phyloP scores from a whole-genome alignment of 1,284 basidiomycete genomes.

The Vanrija sp. region DNA sequence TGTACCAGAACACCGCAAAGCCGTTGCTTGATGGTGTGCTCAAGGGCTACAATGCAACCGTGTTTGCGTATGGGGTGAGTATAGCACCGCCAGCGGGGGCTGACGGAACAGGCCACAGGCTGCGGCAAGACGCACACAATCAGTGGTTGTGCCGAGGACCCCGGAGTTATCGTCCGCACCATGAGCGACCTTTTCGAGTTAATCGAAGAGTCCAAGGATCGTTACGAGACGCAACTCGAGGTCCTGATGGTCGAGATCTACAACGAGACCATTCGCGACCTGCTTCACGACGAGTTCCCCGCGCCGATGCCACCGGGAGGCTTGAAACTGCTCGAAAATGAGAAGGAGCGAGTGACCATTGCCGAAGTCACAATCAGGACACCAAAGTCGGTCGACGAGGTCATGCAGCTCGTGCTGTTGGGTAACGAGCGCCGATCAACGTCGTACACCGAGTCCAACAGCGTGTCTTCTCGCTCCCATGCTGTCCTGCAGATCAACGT shows the following conservation, averaged over 20 bases:
- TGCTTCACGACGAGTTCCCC: conserved; percentile 67
- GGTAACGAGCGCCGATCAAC: conserved; percentile 85
- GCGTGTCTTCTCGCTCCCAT: conserved; percentile 90
- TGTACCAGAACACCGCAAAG: conserved; percentile 78
- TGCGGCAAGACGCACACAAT: conserved; percentile 98
- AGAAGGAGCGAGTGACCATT: conserved; percentile 72
- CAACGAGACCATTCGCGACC: conserved; percentile 96
- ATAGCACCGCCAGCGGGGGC: not conserved
- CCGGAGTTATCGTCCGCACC: conserved; percentile 91
- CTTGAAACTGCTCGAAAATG: conserved; percentile 87
- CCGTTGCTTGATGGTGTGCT: conserved; percentile 76
- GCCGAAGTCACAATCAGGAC: conserved; percentile 73
- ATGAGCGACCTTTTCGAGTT: conserved; percentile 92
- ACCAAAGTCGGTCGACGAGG: conserved; percentile 79
- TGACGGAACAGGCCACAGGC: conserved; percentile 74
- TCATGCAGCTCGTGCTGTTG: conserved; percentile 82
- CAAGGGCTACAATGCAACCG: conserved; percentile 93
- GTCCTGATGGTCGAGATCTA: conserved; percentile 97
- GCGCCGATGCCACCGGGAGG: conserved; percentile 63
- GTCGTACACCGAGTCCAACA: conserved; percentile 88
- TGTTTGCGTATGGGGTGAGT: conserved; percentile 94
- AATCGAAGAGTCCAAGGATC: conserved; percentile 76
- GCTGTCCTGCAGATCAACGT: conserved; percentile 93
- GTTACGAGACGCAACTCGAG: conserved; percentile 76
- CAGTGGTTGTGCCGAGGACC: conserved; percentile 77